These are phyloP conservation scores for Aspergillus aculeatus DNA, from an alignment of 2,329 filamentous ascomycete species.

Conservation along the genomic window DNA sequence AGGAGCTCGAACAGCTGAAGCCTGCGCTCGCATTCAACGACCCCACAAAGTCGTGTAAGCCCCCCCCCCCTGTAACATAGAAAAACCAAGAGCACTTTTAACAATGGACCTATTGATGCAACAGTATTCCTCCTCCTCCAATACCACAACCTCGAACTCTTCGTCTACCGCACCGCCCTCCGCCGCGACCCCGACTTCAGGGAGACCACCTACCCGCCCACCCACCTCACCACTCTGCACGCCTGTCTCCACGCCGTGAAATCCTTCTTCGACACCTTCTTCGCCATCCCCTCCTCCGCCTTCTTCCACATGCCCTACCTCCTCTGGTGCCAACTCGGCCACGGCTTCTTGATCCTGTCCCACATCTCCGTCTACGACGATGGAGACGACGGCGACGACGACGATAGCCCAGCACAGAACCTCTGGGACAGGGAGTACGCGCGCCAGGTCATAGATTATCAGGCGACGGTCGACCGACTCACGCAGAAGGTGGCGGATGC, in stretches of 20 bases:
- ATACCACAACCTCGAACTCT: slow-evolving; percentile 27
- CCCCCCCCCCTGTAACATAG: too few species aligned
- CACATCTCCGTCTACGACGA: slow-evolving; percentile 23
- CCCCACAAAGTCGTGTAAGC: slow-evolving; percentile 9
- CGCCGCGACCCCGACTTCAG: slow-evolving; percentile 39
- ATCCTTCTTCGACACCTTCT: slow-evolving; percentile 52
- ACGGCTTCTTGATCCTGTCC: slow-evolving; percentile 36
- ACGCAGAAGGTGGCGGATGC: slow-evolving; percentile 21
- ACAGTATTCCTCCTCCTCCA: slow-evolving; percentile 27
- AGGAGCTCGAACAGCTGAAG: slow-evolving; percentile 37
- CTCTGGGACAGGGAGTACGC: slow-evolving; percentile 28
- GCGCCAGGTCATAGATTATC: slow-evolving; percentile 21
- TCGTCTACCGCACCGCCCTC: slow-evolving; percentile 27
- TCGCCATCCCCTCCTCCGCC: slow-evolving; percentile 43
- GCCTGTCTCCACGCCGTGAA: slow-evolving; percentile 50
- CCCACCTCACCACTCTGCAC: slow-evolving; percentile 47
- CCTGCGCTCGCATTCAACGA: slow-evolving; percentile 6
- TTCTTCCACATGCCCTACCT: slow-evolving; percentile 52
- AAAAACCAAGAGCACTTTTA: too few species aligned
- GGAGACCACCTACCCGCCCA: slow-evolving; percentile 24
- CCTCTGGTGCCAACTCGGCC: slow-evolving; percentile 46
- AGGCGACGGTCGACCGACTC: slow-evolving; percentile 17
- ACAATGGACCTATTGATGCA: background rate
- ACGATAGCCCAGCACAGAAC: background rate
- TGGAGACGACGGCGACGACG: slow-evolving; percentile 11